phyloP scores from a whole-genome alignment of 768 basidiomycete species.

The Phylloporus arenicola region DNA sequence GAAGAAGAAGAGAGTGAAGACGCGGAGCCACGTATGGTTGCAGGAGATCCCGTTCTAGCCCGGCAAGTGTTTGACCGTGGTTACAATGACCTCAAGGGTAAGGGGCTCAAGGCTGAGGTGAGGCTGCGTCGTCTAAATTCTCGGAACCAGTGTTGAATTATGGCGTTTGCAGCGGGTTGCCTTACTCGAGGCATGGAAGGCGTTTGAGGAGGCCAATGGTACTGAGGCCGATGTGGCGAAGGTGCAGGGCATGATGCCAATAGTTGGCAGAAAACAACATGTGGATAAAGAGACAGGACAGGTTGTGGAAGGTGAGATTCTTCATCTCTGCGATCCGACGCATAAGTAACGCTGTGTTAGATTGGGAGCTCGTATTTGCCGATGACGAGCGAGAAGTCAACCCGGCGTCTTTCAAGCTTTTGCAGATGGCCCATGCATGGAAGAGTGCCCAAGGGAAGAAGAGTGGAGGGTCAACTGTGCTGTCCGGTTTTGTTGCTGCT shows the following conservation, averaged over 20 bases:
- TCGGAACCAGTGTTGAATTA: neutral
- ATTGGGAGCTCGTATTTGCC: conserved; percentile 93
- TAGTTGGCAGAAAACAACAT: conserved; percentile 77
- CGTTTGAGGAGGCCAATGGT: conserved; percentile 82
- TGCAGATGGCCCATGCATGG: conserved; percentile 95
- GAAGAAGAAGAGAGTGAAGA: conserved; percentile 64
- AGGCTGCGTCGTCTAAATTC: conserved; percentile 14
- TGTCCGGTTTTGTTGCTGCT: conserved; percentile 49
- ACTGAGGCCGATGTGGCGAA: conserved; percentile 65
- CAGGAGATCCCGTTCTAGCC: conserved; percentile 67
- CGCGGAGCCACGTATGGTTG: conserved; percentile 48
- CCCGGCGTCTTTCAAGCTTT: conserved; percentile 90
- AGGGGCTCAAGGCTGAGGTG: conserved; percentile 86
- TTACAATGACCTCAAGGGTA: conserved; percentile 80
- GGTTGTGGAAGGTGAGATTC: conserved; percentile 70
- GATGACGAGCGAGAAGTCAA: conserved; percentile 95
- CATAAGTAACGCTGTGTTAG: conserved; percentile 35
- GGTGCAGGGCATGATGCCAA: conserved; percentile 91
- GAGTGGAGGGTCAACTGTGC: conserved; percentile 28
- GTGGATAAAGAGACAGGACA: conserved; percentile 83
- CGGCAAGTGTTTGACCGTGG: conserved; percentile 79
- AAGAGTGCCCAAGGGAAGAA: conserved; percentile 49
- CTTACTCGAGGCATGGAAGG: conserved; percentile 91
- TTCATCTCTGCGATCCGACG: neutral
- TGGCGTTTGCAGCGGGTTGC: conserved; percentile 66